Conservation (phyloP, 805 yeast genomes). For the Pichia gijzeniarum region DNA sequence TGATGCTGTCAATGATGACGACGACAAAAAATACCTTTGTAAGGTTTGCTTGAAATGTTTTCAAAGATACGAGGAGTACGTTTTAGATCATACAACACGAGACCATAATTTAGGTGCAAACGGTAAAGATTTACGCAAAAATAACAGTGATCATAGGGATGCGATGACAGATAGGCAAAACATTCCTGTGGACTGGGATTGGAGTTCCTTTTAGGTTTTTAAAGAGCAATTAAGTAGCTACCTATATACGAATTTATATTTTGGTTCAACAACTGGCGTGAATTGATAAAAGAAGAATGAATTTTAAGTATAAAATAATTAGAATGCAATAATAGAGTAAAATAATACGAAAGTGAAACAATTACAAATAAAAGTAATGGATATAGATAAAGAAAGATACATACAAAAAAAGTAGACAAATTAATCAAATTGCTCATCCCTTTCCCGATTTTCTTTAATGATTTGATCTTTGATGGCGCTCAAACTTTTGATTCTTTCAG, state of each 20-base stretch:
- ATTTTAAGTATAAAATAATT: too few species aligned
- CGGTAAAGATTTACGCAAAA: slow-evolving; percentile 13
- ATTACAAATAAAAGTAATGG: neutral
- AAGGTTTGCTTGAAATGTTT: slow-evolving; percentile 32
- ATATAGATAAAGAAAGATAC: neutral
- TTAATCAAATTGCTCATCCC: slow-evolving; percentile 11
- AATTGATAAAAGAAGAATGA: too few species aligned
- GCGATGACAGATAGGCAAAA: slow-evolving; percentile 9
- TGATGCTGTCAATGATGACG: slow-evolving; percentile 1
- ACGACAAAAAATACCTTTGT: slow-evolving; percentile 26
- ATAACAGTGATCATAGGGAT: slow-evolving; percentile 16
- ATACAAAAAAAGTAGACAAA: neutral
- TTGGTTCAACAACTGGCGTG: too few species aligned
- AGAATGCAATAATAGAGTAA: too few species aligned
- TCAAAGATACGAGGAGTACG: slow-evolving; percentile 29
- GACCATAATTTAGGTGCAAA: slow-evolving; percentile 23
- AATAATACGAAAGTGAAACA: too few species aligned
- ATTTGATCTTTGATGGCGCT: slow-evolving; percentile 25
- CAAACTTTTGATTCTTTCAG: slow-evolving; percentile 8
- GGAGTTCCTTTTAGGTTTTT: slow-evolving; percentile 29
- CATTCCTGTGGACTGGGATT: slow-evolving; percentile 35
- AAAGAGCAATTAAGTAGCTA: neutral
- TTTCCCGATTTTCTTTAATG: slow-evolving; percentile 26
- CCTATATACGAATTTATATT: too few species aligned
- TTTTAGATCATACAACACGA: slow-evolving; percentile 26